A percentile compares a stretch with the other conserved stretches of the same genome.
These are phyloP conservation scores for Medicago truncatula DNA, from an alignment of 306 rosid genomes.

Conservation along the genomic window MtrunA17r5.0-ANR NC_053048.1:7461501-7462000, in stretches of 20 bases:
- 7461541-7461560: too few species aligned
- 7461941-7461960: constrained; percentile 76
- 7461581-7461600: too few species aligned
- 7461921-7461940: constrained; percentile 64
- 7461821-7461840: constrained; percentile 70
- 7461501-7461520: too few species aligned
- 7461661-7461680: constrained; percentile 92
- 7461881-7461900: constrained; percentile 74
- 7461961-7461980: constrained; percentile 79
- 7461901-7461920: constrained; percentile 71
- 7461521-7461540: too few species aligned
- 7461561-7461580: too few species aligned
- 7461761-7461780: constrained; percentile 72
- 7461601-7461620: constrained; percentile 51
- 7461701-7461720: constrained; percentile 67
- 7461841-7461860: constrained; percentile 82
- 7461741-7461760: constrained; percentile 64
- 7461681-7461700: constrained; percentile 74
- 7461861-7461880: constrained; percentile 68
- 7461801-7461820: constrained; percentile 74
- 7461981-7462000: constrained; percentile 79
- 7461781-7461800: constrained; percentile 74
- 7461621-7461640: constrained; percentile 59
- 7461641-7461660: constrained; percentile 81
- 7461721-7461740: constrained; percentile 78